Evolutionary conservation across 352 stramenopile species (phyloP).

Genomic region (Globisporangium yorkense): DNA sequence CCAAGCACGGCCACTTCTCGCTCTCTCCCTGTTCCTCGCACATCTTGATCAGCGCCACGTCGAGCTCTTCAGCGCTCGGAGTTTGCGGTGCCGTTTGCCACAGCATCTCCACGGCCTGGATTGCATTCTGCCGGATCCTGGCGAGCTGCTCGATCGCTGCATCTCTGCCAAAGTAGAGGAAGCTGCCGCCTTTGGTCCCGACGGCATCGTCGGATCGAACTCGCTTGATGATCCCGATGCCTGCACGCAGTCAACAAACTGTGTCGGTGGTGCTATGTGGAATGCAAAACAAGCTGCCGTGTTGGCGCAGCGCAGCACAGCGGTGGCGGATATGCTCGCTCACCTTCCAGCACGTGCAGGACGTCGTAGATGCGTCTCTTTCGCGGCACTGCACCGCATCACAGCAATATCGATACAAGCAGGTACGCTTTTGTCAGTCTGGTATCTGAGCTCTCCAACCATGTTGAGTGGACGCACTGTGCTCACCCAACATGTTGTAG

Average conservation of each 20-base stretch:
- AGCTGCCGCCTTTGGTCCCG: constrained; percentile 33
- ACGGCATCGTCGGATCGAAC: constrained; percentile 26
- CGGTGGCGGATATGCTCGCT: neutral
- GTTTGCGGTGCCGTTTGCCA: neutral
- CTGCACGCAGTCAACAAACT: constrained; percentile 13
- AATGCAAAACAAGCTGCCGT: neutral
- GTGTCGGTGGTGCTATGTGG: neutral
- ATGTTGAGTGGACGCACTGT: neutral
- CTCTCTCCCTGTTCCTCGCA: constrained; percentile 35
- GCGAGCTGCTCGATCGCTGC: constrained; percentile 34
- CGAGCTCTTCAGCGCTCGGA: constrained; percentile 27
- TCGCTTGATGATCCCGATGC: constrained; percentile 57
- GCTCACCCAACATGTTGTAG: constrained; percentile 60
- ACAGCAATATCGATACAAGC: neutral
- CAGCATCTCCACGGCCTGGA: constrained; percentile 16
- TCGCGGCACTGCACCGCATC: constrained; percentile 30
- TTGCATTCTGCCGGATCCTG: constrained; percentile 22
- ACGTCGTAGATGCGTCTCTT: constrained; percentile 77
- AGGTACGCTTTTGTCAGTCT: neutral
- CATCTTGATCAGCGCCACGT: constrained; percentile 34
- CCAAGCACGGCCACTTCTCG: constrained; percentile 52
- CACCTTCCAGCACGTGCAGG: constrained; percentile 75
- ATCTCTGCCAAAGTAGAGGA: constrained; percentile 51
- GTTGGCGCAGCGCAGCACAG: neutral
- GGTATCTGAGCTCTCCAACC: neutral